Base-by-base conservation (phyloP, 2,329 filamentous ascomycete genomes). In the Trichoderma polysporum region DNA sequence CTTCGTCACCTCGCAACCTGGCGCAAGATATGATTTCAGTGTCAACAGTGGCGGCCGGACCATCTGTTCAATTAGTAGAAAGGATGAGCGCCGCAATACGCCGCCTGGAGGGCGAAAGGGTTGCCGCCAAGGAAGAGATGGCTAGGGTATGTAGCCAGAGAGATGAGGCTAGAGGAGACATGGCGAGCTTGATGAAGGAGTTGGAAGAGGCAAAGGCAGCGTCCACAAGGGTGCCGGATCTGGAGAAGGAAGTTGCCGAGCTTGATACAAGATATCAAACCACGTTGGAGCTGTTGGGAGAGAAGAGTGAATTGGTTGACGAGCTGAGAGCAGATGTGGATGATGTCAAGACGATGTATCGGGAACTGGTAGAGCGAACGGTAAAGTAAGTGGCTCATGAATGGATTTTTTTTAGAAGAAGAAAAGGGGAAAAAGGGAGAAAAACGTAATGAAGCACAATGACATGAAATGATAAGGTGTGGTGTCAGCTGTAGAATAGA, bases 321-420 rank as follows among this genome's bases (percentile, higher is more conserved):
- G 95, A 99, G 83, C 82, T 99, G 71, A 88, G 85, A 77, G 90
- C 91, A 13, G 95, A 98, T 82, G 91, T 99, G 62, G 84, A 89
- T 71, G 95, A 99, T 82, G 85, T 99, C 77, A 99, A 99, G 83
- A 90, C 90, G 75, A 97, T 99, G 85, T 98, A 98, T 81, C 88
- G 93, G 71, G 94, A 98, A 76, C 80, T 99, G 77, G 91, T 97
- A 57, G 92, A 97, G 80, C 88, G 90, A 75, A 94, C 92, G 67
- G 88, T 93, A 75, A 90, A 88, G 79, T 91, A 78, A 82, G 68
- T 41, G 50, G 33, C n/a, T n/a, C 10, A 22, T 33, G 27, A 7
- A 33, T 41, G n/a, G 13, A 37, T 33, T 35, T 33, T 12, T 13
- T 33, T 25, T 9, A 47, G 17, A 39, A 19, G 50, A 41, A 37